Base-by-base conservation (phyloP, 1,139 yeast species). In the Barnettozyma hawaiiensis region DNA sequence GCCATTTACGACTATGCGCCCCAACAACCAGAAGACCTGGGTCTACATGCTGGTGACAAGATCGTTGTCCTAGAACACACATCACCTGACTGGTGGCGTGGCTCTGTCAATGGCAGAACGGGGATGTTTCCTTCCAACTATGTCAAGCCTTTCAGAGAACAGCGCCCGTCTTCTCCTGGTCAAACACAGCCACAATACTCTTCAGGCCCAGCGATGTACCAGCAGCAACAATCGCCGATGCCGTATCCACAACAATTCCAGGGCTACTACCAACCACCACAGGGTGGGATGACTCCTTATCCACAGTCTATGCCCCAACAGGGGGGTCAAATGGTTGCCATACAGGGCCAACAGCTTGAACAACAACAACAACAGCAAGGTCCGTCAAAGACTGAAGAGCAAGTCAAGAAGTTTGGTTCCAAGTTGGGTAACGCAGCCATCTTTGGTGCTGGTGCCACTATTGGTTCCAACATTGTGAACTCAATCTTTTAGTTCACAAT, bases 391-490 rank as follows among this genome's bases (percentile, higher is more conserved):
- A 40, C 48, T 20, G 54, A 59, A 26, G 67, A 66, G 7, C 71
- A 67, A 9, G 60, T 84, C 43, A 79, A 76, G 62, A 82, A 75
- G 60, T 78, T 86, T 55, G 97, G 97, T 16, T 72, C 85, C 45
- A 83, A 85, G 64, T 69, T 90, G 43, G 97, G 97, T 42, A 82
- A 87, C 55, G 97, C 97, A 7, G 95, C 95, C 23, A 78, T 90
- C 47, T 90, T 87, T 54, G 97, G 97, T 64, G 97, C 97, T 18
- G 98, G 98, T 70, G 96, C 97, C 33, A 84, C 97, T 1, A 71
- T 90, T 43, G 97, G 98, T 57, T 75, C 92, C 40, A 92, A 90
- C 58, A 52, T 92, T 43, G 87, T 92, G 49, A 83, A 90, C 66
- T 78, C 89, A 36, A 89, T 90, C 47, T 85, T 89, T 54, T 87